Percentiles rank a stretch among this genome's conserved stretches.
Conservation (phyloP, 176 grass and related monocot species). For the Carex pumila region DNA sequence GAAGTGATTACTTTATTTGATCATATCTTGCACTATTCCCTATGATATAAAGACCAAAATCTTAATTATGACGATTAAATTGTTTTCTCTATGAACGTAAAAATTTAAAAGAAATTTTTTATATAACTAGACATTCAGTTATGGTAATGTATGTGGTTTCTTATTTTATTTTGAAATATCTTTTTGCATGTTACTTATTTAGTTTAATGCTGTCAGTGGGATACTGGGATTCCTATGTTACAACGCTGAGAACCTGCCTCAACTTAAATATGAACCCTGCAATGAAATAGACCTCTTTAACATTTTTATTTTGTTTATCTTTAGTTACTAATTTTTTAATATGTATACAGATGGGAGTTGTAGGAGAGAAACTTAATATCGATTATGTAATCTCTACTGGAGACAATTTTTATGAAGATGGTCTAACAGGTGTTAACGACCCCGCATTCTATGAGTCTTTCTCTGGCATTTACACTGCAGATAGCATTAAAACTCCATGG, state of each 20-base stretch:
- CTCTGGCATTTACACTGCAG: constrained; percentile 48
- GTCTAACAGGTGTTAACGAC: constrained; percentile 54
- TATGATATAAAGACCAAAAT: too few relatives aligned
- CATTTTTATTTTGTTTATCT: neutral
- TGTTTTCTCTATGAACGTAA: neutral
- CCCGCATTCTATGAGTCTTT: constrained; percentile 59
- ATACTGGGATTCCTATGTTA: neutral
- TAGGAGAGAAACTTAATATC: constrained; percentile 50
- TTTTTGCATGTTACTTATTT: neutral
- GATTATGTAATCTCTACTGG: constrained; percentile 91
- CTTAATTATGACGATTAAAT: too few relatives aligned
- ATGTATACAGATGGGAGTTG: constrained; percentile 55
- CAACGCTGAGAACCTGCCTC: neutral
- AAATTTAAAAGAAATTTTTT: neutral
- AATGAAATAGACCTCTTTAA: neutral
- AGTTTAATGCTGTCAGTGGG: neutral
- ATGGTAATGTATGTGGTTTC: neutral
- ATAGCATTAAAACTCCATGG: constrained; percentile 76
- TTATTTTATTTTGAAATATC: neutral
- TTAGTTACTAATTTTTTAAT: neutral
- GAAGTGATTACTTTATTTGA: too few relatives aligned
- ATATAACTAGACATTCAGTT: neutral
- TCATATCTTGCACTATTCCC: too few relatives aligned
- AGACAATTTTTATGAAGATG: constrained; percentile 76
- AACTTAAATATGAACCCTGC: neutral